phyloP scores from a whole-genome alignment of 345 rosid genomes.

The Cardiospermum halicacabum region DNA sequence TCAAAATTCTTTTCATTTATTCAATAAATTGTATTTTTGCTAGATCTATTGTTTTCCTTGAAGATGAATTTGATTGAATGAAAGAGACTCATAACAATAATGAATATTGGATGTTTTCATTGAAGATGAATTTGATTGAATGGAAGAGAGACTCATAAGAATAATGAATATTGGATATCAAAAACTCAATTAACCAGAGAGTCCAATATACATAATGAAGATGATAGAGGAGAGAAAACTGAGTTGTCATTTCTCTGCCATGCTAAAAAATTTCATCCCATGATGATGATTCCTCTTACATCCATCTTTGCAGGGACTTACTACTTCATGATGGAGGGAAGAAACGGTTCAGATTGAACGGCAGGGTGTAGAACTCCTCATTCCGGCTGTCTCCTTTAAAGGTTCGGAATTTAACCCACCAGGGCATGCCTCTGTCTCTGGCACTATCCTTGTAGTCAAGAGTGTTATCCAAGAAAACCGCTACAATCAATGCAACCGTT shows the following conservation, averaged over 20 bases:
- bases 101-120: no score
- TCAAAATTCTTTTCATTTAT: no score
- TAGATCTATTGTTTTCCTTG: no score
- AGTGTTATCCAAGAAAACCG: constrained; percentile 87
- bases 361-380: constrained; percentile 94
- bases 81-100: no score
- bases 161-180: constrained; percentile 14
- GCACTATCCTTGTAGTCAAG: constrained; percentile 85
- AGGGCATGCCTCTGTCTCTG: constrained; percentile 86
- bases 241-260: constrained; percentile 22
- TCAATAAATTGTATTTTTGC: no score
- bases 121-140: neutral
- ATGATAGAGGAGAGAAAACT: constrained; percentile 12
- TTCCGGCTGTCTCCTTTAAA: constrained; percentile 86
- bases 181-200: constrained; percentile 21
- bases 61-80: no score
- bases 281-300: constrained; percentile 8
- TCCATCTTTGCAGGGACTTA: neutral
- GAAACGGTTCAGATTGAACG: constrained; percentile 91
- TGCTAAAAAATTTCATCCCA: constrained; percentile 15
- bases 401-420: constrained; percentile 92
- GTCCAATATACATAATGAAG: constrained; percentile 7
- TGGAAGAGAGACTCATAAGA: constrained; percentile 2
- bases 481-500: constrained; percentile 70
- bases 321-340: constrained; percentile 78